Evolutionary conservation across 139 green algal species (phyloP), one percentile per base, ranked within the genome.

Genomic region (Auxenochlorella pyrenoidosa): DNA sequence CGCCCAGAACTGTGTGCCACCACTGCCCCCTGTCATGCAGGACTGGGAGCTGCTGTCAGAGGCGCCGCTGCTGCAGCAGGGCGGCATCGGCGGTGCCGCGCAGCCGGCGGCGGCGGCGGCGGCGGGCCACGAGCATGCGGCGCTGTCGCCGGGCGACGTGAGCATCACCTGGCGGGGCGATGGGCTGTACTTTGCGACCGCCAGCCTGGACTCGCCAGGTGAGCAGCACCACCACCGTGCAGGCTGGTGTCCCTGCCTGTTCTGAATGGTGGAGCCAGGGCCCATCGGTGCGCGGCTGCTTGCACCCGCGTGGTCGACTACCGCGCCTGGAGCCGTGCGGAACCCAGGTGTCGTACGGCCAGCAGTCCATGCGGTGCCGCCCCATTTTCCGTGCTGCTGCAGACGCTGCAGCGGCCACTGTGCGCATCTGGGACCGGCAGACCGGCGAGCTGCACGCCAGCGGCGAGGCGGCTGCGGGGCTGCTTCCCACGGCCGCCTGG

Each of bases 131-230:
- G 15, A 72, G 77, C 59, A 44, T 38, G n/a, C 26, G 32, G 24
- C 34, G 12, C 77, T 79, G 79, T 32, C 32, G 0, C 72, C 51
- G 2, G 78, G 30, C n/a, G 66, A 43, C 36, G 81, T 83, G n/a
- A 91, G 71, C 0, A 81, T 98, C 34, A 93, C 41, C 34, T 99
- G 96, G 96, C 86, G 96, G 0, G 96, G 94, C 0, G 96, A 99
- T 86, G 94, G 94, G 38, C 93, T 93, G 24, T 98, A 91, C 87
- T 93, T 98, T 78, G 94, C 94, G 1, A 96, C 94, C 28, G 73
- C 43, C 65, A 82, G 40, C 19, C 15, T 63, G 51, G 77, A 75
- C 26, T 28, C 44, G 4, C 68, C 68, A 28, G 59, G 58, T 58
- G 36, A 47, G 72, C 78, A n/a, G n/a, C n/a, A n/a, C n/a, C n/a